Percentiles rank a stretch among this genome's conserved stretches.
phyloP scores from a whole-genome alignment of 1,284 basidiomycete species.

The Spongiforma sp. region DNA sequence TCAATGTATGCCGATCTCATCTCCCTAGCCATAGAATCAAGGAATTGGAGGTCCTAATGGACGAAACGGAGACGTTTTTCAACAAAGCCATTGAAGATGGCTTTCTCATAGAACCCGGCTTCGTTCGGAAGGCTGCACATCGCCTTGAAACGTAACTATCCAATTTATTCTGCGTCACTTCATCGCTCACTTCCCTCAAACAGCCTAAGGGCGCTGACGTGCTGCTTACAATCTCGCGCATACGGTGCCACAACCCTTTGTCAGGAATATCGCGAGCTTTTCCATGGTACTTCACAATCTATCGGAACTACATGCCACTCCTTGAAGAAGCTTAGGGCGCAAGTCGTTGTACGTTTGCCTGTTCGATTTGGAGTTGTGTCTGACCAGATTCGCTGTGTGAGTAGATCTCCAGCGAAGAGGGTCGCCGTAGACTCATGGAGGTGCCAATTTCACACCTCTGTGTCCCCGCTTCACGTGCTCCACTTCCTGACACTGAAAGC shows the following conservation, averaged over 20 bases:
- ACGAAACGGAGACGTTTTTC: slow-evolving; percentile 9
- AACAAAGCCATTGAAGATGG: slow-evolving; percentile 13
- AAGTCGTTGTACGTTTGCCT: slow-evolving; percentile 12
- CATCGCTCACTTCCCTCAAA: neutral
- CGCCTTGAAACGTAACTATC: slow-evolving; percentile 2
- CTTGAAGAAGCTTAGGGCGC: slow-evolving; percentile 10
- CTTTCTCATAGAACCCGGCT: neutral
- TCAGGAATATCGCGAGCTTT: slow-evolving; percentile 5
- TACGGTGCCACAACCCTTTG: slow-evolving; percentile 4
- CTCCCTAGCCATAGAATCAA: slow-evolving; percentile 20
- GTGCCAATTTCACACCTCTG: neutral
- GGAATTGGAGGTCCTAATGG: slow-evolving; percentile 4
- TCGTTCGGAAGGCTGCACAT: neutral
- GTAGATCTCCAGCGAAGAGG: slow-evolving; percentile 1
- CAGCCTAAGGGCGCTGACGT: neutral
- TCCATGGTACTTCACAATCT: slow-evolving; percentile 8
- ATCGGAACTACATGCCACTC: slow-evolving; percentile 6
- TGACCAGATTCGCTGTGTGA: neutral
- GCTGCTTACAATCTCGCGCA: neutral
- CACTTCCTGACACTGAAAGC: neutral
- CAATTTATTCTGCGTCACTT: neutral
- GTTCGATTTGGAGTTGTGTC: neutral
- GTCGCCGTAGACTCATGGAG: neutral
- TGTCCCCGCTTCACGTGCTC: neutral
- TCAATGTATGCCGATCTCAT: slow-evolving; percentile 1